Evolutionary conservation across 192 early-diverging fungal genomes (phyloP).

Genomic region (Backusella circina): DNA sequence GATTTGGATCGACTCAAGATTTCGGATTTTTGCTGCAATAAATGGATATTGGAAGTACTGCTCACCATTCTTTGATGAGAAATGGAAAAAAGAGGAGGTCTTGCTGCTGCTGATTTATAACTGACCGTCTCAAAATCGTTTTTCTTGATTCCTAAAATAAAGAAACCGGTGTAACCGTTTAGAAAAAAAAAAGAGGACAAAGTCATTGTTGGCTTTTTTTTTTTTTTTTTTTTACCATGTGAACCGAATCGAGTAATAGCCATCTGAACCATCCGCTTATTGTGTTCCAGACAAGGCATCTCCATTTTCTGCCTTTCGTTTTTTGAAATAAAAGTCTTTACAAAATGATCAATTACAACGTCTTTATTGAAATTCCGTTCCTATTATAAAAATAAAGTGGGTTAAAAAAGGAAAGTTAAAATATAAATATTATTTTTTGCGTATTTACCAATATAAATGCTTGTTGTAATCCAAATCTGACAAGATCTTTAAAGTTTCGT

Average conservation of each 20-base stretch:
- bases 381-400: not conserved
- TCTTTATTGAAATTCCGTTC: not conserved
- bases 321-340: not conserved
- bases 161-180: not conserved
- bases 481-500: conserved; percentile 3
- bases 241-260: not conserved
- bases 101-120: not conserved
- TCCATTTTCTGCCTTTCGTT: not conserved
- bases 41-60: not conserved
- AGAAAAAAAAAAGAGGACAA: not conserved
- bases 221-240: conserved; percentile 1
- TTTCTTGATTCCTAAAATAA: not conserved
- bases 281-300: not conserved
- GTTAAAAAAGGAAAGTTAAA: not conserved
- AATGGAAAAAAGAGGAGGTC: conserved; percentile 7
- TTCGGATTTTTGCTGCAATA: not conserved
- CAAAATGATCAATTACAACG: not conserved
- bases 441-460: not conserved
- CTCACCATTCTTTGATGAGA: not conserved
- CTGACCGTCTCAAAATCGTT: not conserved
- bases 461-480: conserved; percentile 8
- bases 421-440: not conserved
- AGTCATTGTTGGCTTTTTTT: not conserved
- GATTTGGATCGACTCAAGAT: not conserved
- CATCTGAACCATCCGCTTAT: not conserved